Base-by-base conservation (phyloP, 768 basidiomycete genomes). In the Phaffia tasmanica region DNA sequence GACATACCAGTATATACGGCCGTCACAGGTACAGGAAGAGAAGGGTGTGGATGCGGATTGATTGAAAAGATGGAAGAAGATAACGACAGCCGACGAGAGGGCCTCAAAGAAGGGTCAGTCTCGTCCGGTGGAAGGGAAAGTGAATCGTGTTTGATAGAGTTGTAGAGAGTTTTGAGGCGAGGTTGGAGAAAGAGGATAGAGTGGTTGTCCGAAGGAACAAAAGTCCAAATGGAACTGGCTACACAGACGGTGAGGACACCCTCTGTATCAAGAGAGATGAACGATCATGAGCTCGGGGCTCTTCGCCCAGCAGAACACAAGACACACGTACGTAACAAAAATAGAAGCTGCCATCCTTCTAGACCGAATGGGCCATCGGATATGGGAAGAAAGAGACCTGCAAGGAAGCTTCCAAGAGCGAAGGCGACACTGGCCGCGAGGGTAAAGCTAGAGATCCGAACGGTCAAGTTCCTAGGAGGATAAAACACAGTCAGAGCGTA, bases 401-500 rank as follows among this genome's bases (percentile, higher is more conserved):
- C 61, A 5, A 63, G 48, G 7, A 69, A 59, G 3, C 46, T 51
- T 11, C 67, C 67, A 15, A 60, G 35, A 1, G 67, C 67, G 49
- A 69, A 69, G 0, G 62, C 63, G 58, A 69, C n/a, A 19, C 50
- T 53, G 15, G 67, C 67, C 0, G 67, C 67, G 27, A 69, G 53
- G 0, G 67, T 64, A 46, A 69, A 69, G 19, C 49, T 49, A 2
- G 67, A 57, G 27, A 69, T 69, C 11, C 67, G 62, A 1, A 64
- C 48, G 3, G 48, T 57, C 27, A 69, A 56, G 27, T 51, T 21
- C 27, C 59, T 47, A 0, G 62, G 62, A 6, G 67, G 32, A 27
- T 69, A 69, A 57, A 54, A 69, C 27, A 61, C 30, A n/a, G 67
- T 69, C 19, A 69, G 63, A 21, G 62, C 50, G 42, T 42, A 60